phyloP scores from a whole-genome alignment of 129 eudicot species.

The Apium graveolens region DNA sequence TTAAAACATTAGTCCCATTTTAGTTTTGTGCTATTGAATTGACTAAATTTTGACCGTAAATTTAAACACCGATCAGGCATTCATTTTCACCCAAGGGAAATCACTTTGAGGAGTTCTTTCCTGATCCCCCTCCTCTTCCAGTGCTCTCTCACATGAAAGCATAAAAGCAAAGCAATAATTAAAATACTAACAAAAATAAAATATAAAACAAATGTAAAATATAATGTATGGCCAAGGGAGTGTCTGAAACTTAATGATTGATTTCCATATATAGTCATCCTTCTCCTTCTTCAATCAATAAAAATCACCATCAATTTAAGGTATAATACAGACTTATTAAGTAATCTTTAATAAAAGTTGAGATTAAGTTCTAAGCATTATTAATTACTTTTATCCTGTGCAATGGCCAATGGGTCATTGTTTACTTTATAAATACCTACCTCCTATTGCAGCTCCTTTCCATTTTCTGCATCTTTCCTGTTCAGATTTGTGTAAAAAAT shows the following conservation, averaged over 20 bases:
- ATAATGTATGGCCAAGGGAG: constrained; percentile 14
- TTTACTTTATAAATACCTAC: constrained; percentile 59
- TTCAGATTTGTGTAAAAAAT: constrained; percentile 41
- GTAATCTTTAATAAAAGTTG: background rate
- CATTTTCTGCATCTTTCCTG: constrained; percentile 69
- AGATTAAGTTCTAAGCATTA: background rate
- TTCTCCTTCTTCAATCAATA: constrained; percentile 14
- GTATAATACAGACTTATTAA: background rate
- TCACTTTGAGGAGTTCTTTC: constrained; percentile 24
- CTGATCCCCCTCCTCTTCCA: constrained; percentile 10
- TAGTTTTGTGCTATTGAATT: too few relatives aligned
- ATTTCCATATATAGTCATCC: constrained; percentile 22
- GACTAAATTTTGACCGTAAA: background rate
- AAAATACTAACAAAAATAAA: background rate
- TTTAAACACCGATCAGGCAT: background rate
- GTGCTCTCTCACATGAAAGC: constrained; percentile 12
- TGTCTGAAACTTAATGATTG: constrained; percentile 15
- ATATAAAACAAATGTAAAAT: background rate
- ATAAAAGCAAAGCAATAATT: background rate
- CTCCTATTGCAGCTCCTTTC: constrained; percentile 38
- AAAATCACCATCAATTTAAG: constrained; percentile 9
- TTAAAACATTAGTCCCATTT: too few relatives aligned
- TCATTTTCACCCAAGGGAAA: constrained; percentile 19
- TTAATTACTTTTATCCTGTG: constrained; percentile 13
- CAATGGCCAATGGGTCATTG: constrained; percentile 36